Evolutionary conservation across 345 rosid genomes (phyloP).

Genomic region (Erysimum cheiranthoides): DNA sequence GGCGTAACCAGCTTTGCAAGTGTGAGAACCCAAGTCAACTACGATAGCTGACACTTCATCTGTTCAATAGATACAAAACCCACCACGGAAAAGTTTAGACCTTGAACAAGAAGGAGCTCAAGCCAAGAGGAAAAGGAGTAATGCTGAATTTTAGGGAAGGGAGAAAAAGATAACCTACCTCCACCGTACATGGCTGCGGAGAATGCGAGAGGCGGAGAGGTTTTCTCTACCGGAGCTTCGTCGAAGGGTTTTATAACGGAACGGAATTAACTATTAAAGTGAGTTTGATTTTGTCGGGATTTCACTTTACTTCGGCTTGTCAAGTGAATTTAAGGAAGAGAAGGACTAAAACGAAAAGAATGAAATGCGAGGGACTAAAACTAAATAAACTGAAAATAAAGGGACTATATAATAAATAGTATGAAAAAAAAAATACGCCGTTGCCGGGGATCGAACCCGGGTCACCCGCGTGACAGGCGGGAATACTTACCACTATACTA

Average conservation of each 20-base stretch:
- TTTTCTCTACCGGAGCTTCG: neutral
- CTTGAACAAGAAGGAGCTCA: neutral
- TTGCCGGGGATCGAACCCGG: conserved; percentile 97
- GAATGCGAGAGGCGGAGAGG: conserved; percentile 10
- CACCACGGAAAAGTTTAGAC: conserved; percentile 26
- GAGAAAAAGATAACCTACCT: conserved; percentile 1
- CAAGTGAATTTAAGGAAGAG: neutral
- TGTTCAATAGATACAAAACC: conserved; percentile 43
- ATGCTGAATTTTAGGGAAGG: neutral
- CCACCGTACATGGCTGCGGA: conserved; percentile 34
- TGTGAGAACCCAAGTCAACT: conserved; percentile 94
- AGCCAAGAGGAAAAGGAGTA: neutral
- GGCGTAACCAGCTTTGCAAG: conserved; percentile 99
- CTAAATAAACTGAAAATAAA: neutral
- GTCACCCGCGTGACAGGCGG: conserved; percentile 97
- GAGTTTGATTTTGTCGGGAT: conserved; percentile 9
- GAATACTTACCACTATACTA: conserved; percentile 92
- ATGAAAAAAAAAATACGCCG: conserved; percentile 48
- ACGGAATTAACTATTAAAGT: neutral
- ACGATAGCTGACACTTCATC: conserved; percentile 99
- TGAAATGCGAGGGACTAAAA: neutral
- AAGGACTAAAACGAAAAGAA: neutral
- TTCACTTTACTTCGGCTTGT: conserved; percentile 13
- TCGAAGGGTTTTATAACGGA: conserved; percentile 27
- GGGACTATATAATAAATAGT: neutral